Conservation (phyloP, 2,329 filamentous ascomycete genomes). For the Fusarium circinatum region DNA sequence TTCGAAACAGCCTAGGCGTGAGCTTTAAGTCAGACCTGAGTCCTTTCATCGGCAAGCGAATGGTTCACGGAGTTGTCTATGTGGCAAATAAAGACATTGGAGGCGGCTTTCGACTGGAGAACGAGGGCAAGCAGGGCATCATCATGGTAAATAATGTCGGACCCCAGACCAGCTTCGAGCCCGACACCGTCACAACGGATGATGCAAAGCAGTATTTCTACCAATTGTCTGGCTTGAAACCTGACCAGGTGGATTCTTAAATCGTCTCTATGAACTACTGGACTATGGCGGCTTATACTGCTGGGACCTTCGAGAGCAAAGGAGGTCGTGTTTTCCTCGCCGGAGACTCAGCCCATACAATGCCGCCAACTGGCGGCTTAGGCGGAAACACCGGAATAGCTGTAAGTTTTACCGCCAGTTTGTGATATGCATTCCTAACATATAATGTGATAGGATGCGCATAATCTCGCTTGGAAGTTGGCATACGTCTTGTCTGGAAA, state of each 20-base stretch:
- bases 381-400: neutral
- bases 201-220: neutral
- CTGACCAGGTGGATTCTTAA: neutral
- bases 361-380: neutral
- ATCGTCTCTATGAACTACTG: neutral
- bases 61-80: neutral
- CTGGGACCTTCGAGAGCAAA: neutral
- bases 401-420: neutral
- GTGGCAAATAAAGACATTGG: neutral
- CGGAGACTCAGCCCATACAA: neutral
- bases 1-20: neutral
- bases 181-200: neutral
- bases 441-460: neutral
- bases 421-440: accelerated
- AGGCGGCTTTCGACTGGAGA: neutral
- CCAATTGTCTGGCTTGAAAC: neutral
- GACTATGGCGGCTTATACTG: neutral
- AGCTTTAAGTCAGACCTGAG: neutral
- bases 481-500: neutral
- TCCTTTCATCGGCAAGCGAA: neutral
- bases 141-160: constrained; percentile 1
- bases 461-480: neutral
- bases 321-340: neutral
- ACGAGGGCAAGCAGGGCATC: neutral
- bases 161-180: neutral